Evolutionary conservation across 2,329 filamentous ascomycete species (phyloP), one percentile per base, ranked within the genome.

Genomic region (Venturia aucupariae): DNA sequence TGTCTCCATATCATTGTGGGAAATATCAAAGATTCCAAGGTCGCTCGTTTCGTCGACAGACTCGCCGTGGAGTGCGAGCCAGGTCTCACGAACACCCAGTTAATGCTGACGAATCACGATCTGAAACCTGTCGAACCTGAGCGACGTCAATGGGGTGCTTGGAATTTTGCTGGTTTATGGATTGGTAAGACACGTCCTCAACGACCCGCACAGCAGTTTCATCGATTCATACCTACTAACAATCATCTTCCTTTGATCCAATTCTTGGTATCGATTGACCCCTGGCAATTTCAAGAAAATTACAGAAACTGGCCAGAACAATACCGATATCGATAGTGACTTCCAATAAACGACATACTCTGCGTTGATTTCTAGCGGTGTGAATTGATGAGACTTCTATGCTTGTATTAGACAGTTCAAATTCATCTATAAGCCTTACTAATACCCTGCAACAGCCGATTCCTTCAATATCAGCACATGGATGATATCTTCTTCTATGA

Each of bases 151-250:
- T 97, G 92, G 92, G 86, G 86, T 22, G 79, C 88, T 38, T 91
- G 89, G 85, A 96, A 96, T 75, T 96, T 92, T 73, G 88, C 95
- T 48, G 89, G 86, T 17, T 94, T 94, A 72, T 94, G 90, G 90
- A 82, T 94, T 71, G 44, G 44, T 46, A n/a, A n/a, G n/a, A n/a
- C n/a, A 46, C 19, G 44, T 46, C 19, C 19, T 7, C 22, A 46
- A n/a, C n/a, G n/a, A n/a, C n/a, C n/a, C n/a, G n/a, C n/a, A n/a
- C n/a, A n/a, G n/a, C n/a, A n/a, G n/a, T n/a, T n/a, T n/a, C n/a
- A n/a, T n/a, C n/a, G n/a, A n/a, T n/a, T n/a, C n/a, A n/a, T n/a
- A n/a, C n/a, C n/a, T n/a, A n/a, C n/a, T n/a, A n/a, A n/a, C n/a
- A n/a, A n/a, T n/a, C n/a, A n/a, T n/a, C n/a, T n/a, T n/a, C n/a